phyloP scores from a whole-genome alignment of 768 basidiomycete genomes.

The Tylopilus felleus region DNA sequence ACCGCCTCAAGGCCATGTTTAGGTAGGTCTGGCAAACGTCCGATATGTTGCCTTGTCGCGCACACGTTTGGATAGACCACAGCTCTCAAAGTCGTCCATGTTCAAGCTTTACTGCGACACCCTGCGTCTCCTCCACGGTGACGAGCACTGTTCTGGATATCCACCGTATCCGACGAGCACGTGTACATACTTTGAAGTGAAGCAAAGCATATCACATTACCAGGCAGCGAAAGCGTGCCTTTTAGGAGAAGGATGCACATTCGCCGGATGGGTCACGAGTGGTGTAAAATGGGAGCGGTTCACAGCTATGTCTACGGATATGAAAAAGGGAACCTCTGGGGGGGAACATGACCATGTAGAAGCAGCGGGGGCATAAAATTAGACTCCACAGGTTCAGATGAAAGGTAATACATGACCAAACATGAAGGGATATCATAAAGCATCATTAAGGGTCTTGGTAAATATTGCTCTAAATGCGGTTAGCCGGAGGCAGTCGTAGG shows the following conservation, averaged over 20 bases:
- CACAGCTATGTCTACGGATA: slow-evolving; percentile 11
- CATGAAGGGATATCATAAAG: slow-evolving; percentile 14
- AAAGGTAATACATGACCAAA: slow-evolving; percentile 9
- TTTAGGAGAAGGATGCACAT: slow-evolving; percentile 42
- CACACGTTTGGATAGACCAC: slow-evolving; percentile 39
- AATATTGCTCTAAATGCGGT: slow-evolving; percentile 8
- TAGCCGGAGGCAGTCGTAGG: background rate
- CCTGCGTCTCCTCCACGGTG: slow-evolving; percentile 10
- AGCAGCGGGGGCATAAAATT: background rate
- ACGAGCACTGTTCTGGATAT: slow-evolving; percentile 8
- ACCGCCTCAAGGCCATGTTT: slow-evolving; percentile 58
- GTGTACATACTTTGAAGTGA: slow-evolving; percentile 45
- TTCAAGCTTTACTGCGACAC: slow-evolving; percentile 43
- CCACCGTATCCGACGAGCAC: slow-evolving; percentile 12
- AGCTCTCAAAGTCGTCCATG: slow-evolving; percentile 51
- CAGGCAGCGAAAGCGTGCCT: slow-evolving; percentile 50
- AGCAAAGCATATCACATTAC: slow-evolving; percentile 43
- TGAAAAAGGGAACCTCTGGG: background rate
- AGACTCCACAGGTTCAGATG: slow-evolving; percentile 2
- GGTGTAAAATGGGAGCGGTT: slow-evolving; percentile 56
- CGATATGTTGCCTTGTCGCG: background rate
- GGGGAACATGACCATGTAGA: background rate
- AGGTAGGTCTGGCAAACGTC: slow-evolving; percentile 40
- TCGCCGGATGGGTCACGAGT: slow-evolving; percentile 61
- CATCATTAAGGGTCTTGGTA: slow-evolving; percentile 11